Base-by-base conservation (phyloP, 2,329 filamentous ascomycete genomes). In the Sphaerulina populicola region DNA sequence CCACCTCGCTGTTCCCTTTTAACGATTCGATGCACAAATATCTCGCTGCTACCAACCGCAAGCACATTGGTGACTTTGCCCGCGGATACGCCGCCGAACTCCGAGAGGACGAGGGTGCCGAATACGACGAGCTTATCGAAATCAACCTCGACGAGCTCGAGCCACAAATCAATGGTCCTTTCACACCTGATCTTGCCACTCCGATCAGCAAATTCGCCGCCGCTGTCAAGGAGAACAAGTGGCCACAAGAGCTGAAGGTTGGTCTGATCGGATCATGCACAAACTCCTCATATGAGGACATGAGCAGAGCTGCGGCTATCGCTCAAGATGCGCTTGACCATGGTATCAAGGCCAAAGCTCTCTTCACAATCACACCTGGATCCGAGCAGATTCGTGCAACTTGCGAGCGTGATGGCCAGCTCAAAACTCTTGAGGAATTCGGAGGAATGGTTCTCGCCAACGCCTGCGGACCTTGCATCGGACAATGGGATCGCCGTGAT, bases 1-100 rank as follows among this genome's bases (percentile, higher is more conserved):
- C 91, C 15, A 96, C 91, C 49, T 94, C 89, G 12, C 68, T 97
- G 40, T 98, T 98, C 85, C 89, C 90, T 62, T 98, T 94, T 83
- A 95, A 94, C 76, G 87, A 96, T 72, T 82, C 86, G 68, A 95
- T 95, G 90, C 87, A 95, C 78, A 86, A 96, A 69, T 98, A 97
- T 77, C 82, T 98, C 39, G 77, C 76, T 40, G 88, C 89, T 38
- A 98, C 93, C 63, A 96, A 94, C 80, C 86, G 93, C 66, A 77
- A 80, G 67, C 80, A 85, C 12, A 96, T 98, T 63, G 93, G 88
- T 66, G 88, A 97, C 70, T 96, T 90, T 69, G 81, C 93, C 49
- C 84, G 88, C 61, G 68, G 76, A 35, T 97, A 96, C 70, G 85
- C 88, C 62, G 77, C 87, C 64, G 88, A 94, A 65, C 86, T 98